Evolutionary conservation across 768 basidiomycete species (phyloP), one percentile per base, ranked within the genome.

Genomic region (Paxillus involutus): DNA sequence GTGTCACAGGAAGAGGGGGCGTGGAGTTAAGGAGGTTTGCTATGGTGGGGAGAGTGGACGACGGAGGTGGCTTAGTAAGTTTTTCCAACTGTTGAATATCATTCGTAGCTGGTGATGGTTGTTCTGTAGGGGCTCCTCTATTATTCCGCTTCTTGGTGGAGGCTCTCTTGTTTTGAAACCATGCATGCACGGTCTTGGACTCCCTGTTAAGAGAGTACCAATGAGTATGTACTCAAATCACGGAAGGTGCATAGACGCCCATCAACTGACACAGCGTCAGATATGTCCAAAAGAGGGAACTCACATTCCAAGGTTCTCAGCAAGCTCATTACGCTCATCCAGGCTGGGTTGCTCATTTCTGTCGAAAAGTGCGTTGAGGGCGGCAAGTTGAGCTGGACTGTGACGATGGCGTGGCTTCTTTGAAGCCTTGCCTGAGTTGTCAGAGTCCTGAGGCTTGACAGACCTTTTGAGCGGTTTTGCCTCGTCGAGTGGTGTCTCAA

Each of bases 101-200:
- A 47, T 60, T 63, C 53, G 63, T 63, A 69, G 69, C 64, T 55
- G 73, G 54, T 51, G 70, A 59, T 55, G 64, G 53, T 37, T 71
- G 60, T 19, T 72, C 76, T 39, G 54, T 59, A 49, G 57, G 56
- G 19, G 63, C 63, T 67, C 76, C 67, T 78, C 80, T 69, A 75
- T 80, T 69, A 75, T 80, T 75, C 19, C 79, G 75, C 71, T 91
- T 91, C 79, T 89, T 91, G 61, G 82, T 83, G 12, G 88, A 89
- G 6, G 89, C 89, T 51, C 89, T 80, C 76, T 90, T 91, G 68
- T 91, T 91, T 73, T 91, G 89, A 71, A 91, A 91, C 86, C 88
- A 91, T 13, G 89, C 86, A 67, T 88, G 88, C 66, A 91, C 88
- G 3, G 87, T 89, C 79, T 91, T 91, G 69, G 83, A 84, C 68